A percentile compares a stretch with the other conserved stretches of the same genome.
These are phyloP conservation scores for Panus rudis DNA, from an alignment of 768 basidiomycete genomes.

Conservation along the genomic window DNA sequence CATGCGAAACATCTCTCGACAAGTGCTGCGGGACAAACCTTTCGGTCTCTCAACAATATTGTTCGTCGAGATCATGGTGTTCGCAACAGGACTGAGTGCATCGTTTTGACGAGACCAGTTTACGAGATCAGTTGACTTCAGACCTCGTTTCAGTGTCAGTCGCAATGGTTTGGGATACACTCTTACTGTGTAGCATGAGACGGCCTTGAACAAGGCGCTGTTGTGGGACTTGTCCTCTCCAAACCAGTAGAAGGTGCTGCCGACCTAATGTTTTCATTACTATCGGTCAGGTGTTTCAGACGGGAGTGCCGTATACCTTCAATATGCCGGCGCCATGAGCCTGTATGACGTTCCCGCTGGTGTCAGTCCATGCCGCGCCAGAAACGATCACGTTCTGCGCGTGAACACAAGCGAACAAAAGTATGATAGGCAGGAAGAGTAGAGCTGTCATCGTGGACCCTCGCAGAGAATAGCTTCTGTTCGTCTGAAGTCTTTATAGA, in stretches of 20 bases:
- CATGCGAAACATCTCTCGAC: neutral
- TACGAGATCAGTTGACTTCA: slow-evolving; percentile 41
- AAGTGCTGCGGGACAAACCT: slow-evolving; percentile 26
- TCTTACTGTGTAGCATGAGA: slow-evolving; percentile 49
- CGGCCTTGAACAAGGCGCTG: slow-evolving; percentile 47
- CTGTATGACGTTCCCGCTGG: slow-evolving; percentile 53
- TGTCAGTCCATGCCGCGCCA: slow-evolving; percentile 57
- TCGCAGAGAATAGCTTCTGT: no score
- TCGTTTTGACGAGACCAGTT: slow-evolving; percentile 54
- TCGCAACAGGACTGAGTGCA: slow-evolving; percentile 45
- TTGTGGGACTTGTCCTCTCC: slow-evolving; percentile 59
- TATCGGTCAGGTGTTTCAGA: neutral
- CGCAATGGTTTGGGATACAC: neutral
- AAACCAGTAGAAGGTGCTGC: slow-evolving; percentile 51
- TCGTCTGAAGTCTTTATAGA: no score
- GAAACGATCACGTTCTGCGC: slow-evolving; percentile 40
- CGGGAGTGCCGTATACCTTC: slow-evolving; percentile 29
- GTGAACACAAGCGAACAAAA: slow-evolving; percentile 6
- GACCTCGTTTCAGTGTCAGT: neutral
- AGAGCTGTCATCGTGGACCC: slow-evolving; percentile 8
- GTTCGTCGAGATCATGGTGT: slow-evolving; percentile 48
- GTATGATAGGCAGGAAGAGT: slow-evolving; percentile 3
- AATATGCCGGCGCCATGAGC: slow-evolving; percentile 57
- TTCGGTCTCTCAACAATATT: slow-evolving; percentile 61
- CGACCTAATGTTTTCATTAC: slow-evolving; percentile 31